Evolutionary conservation across 495 filamentous ascomycete genomes (phyloP).

Genomic region (Lophium mytilinum): DNA sequence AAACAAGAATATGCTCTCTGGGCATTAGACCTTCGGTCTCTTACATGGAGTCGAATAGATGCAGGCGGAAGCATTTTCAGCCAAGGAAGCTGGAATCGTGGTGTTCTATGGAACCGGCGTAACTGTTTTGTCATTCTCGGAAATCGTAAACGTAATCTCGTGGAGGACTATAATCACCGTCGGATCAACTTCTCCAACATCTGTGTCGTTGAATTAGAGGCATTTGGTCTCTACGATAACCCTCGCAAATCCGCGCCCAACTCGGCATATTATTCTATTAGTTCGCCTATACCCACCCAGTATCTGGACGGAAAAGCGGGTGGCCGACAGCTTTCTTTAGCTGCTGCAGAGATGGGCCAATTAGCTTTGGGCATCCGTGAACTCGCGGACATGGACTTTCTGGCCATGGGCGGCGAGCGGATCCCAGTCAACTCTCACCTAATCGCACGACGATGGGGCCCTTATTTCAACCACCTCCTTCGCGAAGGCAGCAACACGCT

Average conservation of each 20-base stretch:
- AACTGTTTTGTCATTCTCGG: conserved; percentile 94
- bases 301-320: conserved; percentile 44
- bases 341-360: conserved; percentile 78
- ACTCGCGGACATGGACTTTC: conserved; percentile 93
- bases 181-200: conserved; percentile 96
- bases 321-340: conserved; percentile 57
- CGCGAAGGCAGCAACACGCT: conserved; percentile 60
- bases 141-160: conserved; percentile 84
- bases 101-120: conserved; percentile 81
- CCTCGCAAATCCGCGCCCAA: conserved; percentile 67
- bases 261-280: conserved; percentile 72
- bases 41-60: conserved; percentile 93
- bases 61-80: conserved; percentile 90
- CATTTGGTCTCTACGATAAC: conserved; percentile 95
- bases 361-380: conserved; percentile 70
- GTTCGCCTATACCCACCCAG: conserved; percentile 44
- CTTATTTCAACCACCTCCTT: conserved; percentile 86
- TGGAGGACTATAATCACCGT: conserved; percentile 96
- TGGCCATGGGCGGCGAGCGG: conserved; percentile 80
- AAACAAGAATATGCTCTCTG: conserved; percentile 98
- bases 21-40: conserved; percentile 78
- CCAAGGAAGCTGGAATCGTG: conserved; percentile 94
- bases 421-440: conserved; percentile 90
- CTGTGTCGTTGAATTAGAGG: conserved; percentile 92
- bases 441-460: conserved; percentile 81